Evolutionary conservation across 495 filamentous ascomycete genomes (phyloP).

Genomic region (Aspergillus coremiiformis): DNA sequence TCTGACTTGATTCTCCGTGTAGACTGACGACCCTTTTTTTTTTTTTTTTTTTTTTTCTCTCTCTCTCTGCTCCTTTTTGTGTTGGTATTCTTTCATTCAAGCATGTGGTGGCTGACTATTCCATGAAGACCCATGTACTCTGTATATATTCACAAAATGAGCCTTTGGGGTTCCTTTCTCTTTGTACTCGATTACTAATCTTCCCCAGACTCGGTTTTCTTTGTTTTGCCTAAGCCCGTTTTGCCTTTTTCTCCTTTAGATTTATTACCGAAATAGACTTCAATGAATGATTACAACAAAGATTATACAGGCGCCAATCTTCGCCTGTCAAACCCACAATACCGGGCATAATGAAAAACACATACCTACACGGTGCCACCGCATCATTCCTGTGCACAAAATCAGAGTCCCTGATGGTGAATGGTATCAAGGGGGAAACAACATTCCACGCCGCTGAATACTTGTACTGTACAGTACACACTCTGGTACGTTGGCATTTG

Average conservation of each 20-base stretch:
- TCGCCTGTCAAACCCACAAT: neutral
- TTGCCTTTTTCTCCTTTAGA: neutral
- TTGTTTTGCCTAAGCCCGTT: neutral
- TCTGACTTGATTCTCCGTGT: constrained; percentile 33
- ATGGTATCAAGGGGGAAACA: too few species aligned
- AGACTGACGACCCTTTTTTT: constrained; percentile 18
- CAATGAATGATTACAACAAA: neutral
- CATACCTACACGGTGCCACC: neutral
- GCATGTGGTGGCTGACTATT: neutral
- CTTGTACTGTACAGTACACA: too few species aligned
- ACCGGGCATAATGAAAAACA: neutral
- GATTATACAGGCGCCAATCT: neutral
- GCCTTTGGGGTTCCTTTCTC: too few species aligned
- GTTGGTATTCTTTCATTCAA: neutral
- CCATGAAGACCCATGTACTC: neutral
- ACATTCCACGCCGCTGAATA: too few species aligned
- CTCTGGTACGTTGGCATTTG: too few species aligned
- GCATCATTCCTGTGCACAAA: too few species aligned
- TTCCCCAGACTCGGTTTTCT: neutral
- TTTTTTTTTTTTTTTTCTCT: neutral
- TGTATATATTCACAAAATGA: neutral
- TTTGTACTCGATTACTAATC: neutral
- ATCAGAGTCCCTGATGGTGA: too few species aligned
- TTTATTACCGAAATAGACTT: neutral
- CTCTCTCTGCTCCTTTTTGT: neutral